Conservation (phyloP, 805 yeast species). For the Candida broadrunensis region DNA sequence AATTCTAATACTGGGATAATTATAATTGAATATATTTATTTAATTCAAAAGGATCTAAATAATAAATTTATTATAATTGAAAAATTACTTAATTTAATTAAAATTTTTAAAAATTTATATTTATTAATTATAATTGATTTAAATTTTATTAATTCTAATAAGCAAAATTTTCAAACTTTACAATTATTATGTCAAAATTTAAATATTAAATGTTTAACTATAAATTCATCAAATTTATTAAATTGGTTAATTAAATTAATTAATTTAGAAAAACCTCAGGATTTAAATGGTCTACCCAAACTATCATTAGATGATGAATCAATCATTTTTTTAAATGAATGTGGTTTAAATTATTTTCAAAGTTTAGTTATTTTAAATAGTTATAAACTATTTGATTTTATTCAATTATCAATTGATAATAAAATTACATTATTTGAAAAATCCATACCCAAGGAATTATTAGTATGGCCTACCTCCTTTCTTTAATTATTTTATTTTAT, state of each 20-base stretch:
- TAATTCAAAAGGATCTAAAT: slow-evolving; percentile 1
- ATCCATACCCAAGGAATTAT: background rate
- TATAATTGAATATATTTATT: background rate
- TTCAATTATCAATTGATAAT: background rate
- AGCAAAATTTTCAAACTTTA: slow-evolving; percentile 1
- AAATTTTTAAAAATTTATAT: slow-evolving; percentile 2
- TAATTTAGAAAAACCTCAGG: slow-evolving; percentile 2
- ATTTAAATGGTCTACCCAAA: background rate
- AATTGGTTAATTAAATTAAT: slow-evolving; percentile 1
- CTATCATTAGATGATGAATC: background rate
- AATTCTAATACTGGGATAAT: slow-evolving; percentile 3
- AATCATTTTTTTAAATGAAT: background rate
- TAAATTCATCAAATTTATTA: background rate
- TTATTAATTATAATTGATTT: background rate
- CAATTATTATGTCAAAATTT: background rate
- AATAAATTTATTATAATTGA: background rate
- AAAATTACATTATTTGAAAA: background rate
- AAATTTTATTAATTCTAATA: background rate
- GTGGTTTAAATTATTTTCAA: slow-evolving; percentile 6
- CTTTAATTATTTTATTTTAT: too few species aligned
- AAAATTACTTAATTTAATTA: background rate
- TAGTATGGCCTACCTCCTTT: slow-evolving; percentile 4
- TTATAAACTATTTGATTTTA: background rate
- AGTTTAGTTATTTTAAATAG: background rate
- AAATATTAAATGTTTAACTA: background rate